Percentiles rank a stretch among this genome's conserved stretches.
Evolutionary conservation across 2,329 filamentous ascomycete species (phyloP).

Genomic region (Neurospora sp.): DNA sequence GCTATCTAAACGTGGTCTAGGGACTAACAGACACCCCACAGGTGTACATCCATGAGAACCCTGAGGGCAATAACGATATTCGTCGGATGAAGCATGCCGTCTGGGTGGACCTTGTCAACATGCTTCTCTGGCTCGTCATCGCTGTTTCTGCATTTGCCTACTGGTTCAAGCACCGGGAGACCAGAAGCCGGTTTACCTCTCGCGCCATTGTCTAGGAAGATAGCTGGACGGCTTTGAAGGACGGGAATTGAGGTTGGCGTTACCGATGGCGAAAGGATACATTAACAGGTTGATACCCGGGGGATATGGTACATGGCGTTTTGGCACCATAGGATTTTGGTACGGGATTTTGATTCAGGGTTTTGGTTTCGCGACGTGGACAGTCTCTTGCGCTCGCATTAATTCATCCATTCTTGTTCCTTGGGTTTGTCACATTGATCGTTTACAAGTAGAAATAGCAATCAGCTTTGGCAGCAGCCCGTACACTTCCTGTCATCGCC

Average conservation of each 20-base stretch:
- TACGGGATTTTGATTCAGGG: background rate
- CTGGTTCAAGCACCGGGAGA: slow-evolving; percentile 48
- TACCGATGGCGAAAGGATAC: background rate
- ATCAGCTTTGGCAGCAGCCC: background rate
- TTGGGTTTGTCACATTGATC: background rate
- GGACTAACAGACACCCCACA: slow-evolving; percentile 13
- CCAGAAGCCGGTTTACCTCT: slow-evolving; percentile 47
- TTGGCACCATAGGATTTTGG: background rate
- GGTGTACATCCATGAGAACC: slow-evolving; percentile 63
- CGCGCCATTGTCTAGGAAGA: slow-evolving; percentile 40
- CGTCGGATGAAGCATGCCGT: slow-evolving; percentile 77
- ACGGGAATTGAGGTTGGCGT: background rate
- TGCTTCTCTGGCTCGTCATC: slow-evolving; percentile 66
- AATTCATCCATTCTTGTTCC: background rate
- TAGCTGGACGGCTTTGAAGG: slow-evolving; percentile 1
- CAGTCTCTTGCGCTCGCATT: background rate
- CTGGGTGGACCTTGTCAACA: slow-evolving; percentile 69
- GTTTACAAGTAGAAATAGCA: background rate
- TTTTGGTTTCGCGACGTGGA: background rate
- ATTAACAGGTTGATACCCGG: background rate
- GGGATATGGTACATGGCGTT: background rate
- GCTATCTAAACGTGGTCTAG: background rate
- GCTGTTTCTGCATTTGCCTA: slow-evolving; percentile 44
- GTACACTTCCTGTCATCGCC: background rate
- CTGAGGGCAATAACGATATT: slow-evolving; percentile 54